Conservation (phyloP, 1,284 basidiomycete species). For the Ganoderma boninense region DNA sequence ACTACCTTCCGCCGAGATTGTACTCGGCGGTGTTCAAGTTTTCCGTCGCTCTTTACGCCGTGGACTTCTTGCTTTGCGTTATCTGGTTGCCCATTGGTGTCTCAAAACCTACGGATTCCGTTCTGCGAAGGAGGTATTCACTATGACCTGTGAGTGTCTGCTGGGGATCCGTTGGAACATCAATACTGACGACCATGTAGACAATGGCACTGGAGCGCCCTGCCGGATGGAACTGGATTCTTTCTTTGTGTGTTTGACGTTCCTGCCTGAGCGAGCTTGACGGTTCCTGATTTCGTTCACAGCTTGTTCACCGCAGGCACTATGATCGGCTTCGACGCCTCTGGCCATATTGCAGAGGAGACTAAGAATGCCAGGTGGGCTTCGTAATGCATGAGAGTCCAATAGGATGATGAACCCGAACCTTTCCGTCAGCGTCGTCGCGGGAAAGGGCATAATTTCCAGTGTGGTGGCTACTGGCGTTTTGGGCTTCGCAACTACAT, state of each 20-base stretch:
- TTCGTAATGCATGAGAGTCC: background rate
- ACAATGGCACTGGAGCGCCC: slow-evolving; percentile 89
- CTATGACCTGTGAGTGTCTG: slow-evolving; percentile 70
- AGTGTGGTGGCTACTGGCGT: slow-evolving; percentile 80
- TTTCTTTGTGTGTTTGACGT: slow-evolving; percentile 66
- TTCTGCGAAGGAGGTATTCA: slow-evolving; percentile 81
- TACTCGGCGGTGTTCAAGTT: slow-evolving; percentile 82
- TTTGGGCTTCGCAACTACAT: slow-evolving; percentile 79
- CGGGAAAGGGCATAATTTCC: slow-evolving; percentile 80
- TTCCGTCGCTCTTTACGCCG: slow-evolving; percentile 74
- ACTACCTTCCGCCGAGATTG: slow-evolving; percentile 79
- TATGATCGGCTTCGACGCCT: slow-evolving; percentile 88
- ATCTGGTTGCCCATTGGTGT: slow-evolving; percentile 92
- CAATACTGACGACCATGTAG: slow-evolving; percentile 45
- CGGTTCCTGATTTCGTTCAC: slow-evolving; percentile 17
- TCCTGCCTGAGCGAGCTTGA: slow-evolving; percentile 9
- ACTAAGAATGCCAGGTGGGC: slow-evolving; percentile 83
- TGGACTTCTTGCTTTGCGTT: slow-evolving; percentile 85
- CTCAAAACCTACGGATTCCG: slow-evolving; percentile 86
- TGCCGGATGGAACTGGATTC: slow-evolving; percentile 86
- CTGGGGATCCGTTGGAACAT: background rate
- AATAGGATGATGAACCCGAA: slow-evolving; percentile 7
- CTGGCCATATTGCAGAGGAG: slow-evolving; percentile 90
- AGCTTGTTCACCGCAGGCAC: slow-evolving; percentile 87
- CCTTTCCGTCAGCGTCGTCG: slow-evolving; percentile 61